A percentile compares a stretch with the other conserved stretches of the same genome.
phyloP scores from a whole-genome alignment of 1,284 basidiomycete genomes.

The Volvariella surrecta region DNA sequence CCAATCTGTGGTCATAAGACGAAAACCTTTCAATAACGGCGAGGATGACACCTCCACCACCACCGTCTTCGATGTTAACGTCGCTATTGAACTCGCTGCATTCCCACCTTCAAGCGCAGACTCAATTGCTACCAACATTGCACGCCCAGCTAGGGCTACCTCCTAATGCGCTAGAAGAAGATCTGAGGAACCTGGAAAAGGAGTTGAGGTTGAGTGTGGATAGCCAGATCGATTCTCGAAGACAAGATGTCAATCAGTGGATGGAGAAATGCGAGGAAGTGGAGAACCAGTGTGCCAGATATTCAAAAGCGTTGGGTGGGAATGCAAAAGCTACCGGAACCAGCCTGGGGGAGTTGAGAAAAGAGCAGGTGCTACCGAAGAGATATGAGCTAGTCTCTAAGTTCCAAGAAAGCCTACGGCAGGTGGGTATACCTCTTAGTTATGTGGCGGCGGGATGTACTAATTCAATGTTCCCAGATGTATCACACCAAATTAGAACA shows the following conservation, averaged over 20 bases:
- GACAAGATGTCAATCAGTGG: constrained; percentile 67
- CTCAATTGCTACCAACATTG: constrained; percentile 63
- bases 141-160: constrained; percentile 69
- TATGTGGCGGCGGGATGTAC: constrained; percentile 1
- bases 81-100: constrained; percentile 70
- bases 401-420: constrained; percentile 66
- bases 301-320: constrained; percentile 59
- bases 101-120: constrained; percentile 67
- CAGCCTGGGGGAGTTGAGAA: constrained; percentile 50
- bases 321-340: constrained; percentile 55
- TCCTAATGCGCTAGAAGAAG: constrained; percentile 64
- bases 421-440: constrained; percentile 35
- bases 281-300: constrained; percentile 55
- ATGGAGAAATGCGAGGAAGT: constrained; percentile 51
- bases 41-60: constrained; percentile 18
- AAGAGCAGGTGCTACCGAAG: constrained; percentile 51
- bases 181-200: constrained; percentile 55
- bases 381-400: constrained; percentile 58
- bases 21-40: too few species aligned
- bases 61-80: constrained; percentile 35
- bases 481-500: constrained; percentile 79
- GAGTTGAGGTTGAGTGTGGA: constrained; percentile 66
- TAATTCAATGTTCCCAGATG: constrained; percentile 29
- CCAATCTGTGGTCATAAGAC: too few species aligned
- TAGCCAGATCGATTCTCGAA: constrained; percentile 51